Percentiles rank a stretch among this genome's conserved stretches.
Evolutionary conservation across 2,329 filamentous ascomycete genomes (phyloP).

Genomic region (Neonectria faginata): DNA sequence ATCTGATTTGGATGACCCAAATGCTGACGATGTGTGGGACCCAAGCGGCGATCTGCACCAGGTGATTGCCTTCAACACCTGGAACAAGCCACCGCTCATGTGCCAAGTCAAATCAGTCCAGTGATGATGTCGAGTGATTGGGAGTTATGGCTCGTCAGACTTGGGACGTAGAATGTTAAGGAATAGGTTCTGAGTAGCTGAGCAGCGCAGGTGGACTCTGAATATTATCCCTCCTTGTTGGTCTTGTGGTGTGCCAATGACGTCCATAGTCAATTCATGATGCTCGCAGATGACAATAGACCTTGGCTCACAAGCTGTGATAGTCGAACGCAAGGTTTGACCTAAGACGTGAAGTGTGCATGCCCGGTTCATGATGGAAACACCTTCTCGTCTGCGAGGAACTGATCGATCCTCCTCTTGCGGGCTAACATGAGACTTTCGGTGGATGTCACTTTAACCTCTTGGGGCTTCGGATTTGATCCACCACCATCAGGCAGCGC

Average conservation of each 20-base stretch:
- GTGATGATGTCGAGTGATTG: constrained; percentile 5
- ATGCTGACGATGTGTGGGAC: constrained; percentile 44
- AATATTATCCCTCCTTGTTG: neutral
- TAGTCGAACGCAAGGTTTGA: neutral
- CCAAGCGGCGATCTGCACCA: constrained; percentile 38
- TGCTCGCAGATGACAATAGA: neutral
- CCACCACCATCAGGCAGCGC: constrained; percentile 32
- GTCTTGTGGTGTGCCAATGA: neutral
- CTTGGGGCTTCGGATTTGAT: constrained; percentile 4
- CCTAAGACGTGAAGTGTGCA: neutral
- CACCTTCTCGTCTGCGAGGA: constrained; percentile 42
- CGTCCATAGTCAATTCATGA: neutral
- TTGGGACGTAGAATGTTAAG: neutral
- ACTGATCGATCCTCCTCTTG: constrained; percentile 44
- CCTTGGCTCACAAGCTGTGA: neutral
- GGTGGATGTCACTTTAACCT: constrained; percentile 23
- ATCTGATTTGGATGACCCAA: constrained; percentile 32
- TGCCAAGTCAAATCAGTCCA: constrained; percentile 27
- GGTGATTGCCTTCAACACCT: constrained; percentile 43
- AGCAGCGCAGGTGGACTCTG: neutral
- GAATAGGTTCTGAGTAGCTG: neutral
- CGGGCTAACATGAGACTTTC: constrained; percentile 33
- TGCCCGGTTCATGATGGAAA: constrained; percentile 36
- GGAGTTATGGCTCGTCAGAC: neutral
- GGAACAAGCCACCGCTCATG: constrained; percentile 46